Conservation (phyloP, 2,329 filamentous ascomycete species). For the Botrytis aclada region DNA sequence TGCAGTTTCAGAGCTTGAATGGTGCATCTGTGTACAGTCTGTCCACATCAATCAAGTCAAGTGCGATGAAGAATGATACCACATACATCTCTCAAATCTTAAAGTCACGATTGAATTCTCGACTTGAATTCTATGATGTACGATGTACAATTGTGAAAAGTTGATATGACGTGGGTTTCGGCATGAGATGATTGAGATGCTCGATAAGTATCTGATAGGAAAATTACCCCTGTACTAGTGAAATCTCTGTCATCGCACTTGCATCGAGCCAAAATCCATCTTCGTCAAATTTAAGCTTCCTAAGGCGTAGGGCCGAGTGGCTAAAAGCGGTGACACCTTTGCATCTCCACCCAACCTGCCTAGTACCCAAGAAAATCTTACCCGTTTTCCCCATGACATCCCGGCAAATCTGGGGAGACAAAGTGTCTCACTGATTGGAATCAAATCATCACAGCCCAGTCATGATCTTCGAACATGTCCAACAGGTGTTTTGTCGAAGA, state of each 20-base stretch:
- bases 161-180: conserved; percentile 2
- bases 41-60: conserved; percentile 6
- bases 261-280: conserved; percentile 6
- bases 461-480: background rate
- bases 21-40: background rate
- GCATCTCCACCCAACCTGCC: conserved; percentile 3
- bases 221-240: conserved; percentile 10
- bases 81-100: background rate
- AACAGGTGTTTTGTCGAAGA: background rate
- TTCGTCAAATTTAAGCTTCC: conserved; percentile 16
- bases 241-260: conserved; percentile 12
- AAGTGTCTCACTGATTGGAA: background rate
- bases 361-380: background rate
- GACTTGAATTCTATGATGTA: background rate
- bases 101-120: background rate
- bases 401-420: background rate
- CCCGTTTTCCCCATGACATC: conserved; percentile 4
- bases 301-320: conserved; percentile 13
- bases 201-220: conserved; percentile 15
- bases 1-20: background rate
- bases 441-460: conserved; percentile 3
- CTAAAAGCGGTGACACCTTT: conserved; percentile 14
- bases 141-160: background rate
- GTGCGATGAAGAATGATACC: background rate
- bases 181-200: background rate